Evolutionary conservation across 441 rosid species (phyloP), one percentile per base, ranked within the genome.

Genomic region (Theobroma grandiflorum): DNA sequence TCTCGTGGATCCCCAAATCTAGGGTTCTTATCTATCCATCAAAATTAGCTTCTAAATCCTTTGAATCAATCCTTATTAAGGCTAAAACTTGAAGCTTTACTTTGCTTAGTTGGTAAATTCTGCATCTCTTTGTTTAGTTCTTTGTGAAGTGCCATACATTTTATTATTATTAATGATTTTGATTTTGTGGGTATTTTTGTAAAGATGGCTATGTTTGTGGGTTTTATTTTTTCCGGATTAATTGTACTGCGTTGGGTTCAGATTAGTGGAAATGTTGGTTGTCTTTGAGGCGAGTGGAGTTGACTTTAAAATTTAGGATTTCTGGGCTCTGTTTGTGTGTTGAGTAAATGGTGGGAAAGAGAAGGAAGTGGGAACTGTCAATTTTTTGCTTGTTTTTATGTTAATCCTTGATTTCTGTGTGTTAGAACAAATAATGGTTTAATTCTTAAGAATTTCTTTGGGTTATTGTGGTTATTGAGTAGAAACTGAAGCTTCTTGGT

Each of bases 1-100:
- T 59, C 12, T 22, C 42, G 66, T 75, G 81, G 87, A 82, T 85
- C 92, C 87, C 80, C 71, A 80, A 81, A 86, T 89, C 89, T 82
- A 87, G 91, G 88, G 86, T 84, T 88, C 43, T 79, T 18, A 14
- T 26, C 26, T 76, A 10, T 69, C 80, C 72, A 63, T 42, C 78
- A 2, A 42, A 76, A 4, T 69, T 72, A 3, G 68, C 74, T 42
- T 37, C 6, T 40, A 40, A 63, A 33, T 67, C 67, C 35, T 12
- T 2, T 53, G 63, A 59, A 35, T 82, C 77, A 58, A 72, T 67
- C 70, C n/a, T 67, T 8, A 18, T 22, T 57, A 0, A 37, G 26
- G 38, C 63, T 45, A 63, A 78, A 35, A 1, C 7, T 77, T 15
- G 49, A 75, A 62, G 49, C 55, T 47, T 79, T 38, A 53, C 64